Conservation (phyloP, 2,329 filamentous ascomycete genomes). For the Xenoacremonium recifei region DNA sequence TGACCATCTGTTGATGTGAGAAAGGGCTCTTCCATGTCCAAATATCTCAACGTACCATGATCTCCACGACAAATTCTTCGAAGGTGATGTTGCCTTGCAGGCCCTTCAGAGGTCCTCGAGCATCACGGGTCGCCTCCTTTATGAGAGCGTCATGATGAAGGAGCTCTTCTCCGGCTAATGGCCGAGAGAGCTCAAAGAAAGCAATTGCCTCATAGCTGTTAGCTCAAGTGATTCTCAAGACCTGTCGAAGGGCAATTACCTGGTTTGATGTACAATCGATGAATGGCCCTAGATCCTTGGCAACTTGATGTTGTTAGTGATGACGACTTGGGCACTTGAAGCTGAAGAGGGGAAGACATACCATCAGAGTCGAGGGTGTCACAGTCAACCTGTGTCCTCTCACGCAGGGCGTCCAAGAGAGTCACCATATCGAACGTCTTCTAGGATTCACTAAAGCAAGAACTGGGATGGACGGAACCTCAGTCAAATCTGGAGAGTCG, state of each 20-base stretch:
- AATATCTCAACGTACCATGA: constrained; percentile 40
- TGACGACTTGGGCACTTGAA: neutral
- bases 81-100: constrained; percentile 22
- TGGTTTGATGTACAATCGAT: constrained; percentile 38
- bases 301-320: too few species aligned
- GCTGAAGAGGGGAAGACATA: constrained; percentile 9
- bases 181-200: constrained; percentile 29
- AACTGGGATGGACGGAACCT: too few species aligned
- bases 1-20: constrained; percentile 46
- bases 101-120: constrained; percentile 13
- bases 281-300: constrained; percentile 31
- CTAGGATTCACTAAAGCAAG: neutral
- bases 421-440: constrained; percentile 26
- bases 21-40: neutral
- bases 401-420: constrained; percentile 26
- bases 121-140: constrained; percentile 23
- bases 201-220: constrained; percentile 29
- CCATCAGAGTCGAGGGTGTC: constrained; percentile 35
- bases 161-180: constrained; percentile 13
- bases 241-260: constrained; percentile 3
- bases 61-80: constrained; percentile 54
- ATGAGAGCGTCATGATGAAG: constrained; percentile 29
- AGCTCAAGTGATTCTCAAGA: neutral
- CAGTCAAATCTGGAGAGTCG: neutral
- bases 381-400: constrained; percentile 31